A percentile compares a stretch with the other conserved stretches of the same genome.
Conservation (phyloP, 768 basidiomycete species). For the Coprinellus micaceus region DNA sequence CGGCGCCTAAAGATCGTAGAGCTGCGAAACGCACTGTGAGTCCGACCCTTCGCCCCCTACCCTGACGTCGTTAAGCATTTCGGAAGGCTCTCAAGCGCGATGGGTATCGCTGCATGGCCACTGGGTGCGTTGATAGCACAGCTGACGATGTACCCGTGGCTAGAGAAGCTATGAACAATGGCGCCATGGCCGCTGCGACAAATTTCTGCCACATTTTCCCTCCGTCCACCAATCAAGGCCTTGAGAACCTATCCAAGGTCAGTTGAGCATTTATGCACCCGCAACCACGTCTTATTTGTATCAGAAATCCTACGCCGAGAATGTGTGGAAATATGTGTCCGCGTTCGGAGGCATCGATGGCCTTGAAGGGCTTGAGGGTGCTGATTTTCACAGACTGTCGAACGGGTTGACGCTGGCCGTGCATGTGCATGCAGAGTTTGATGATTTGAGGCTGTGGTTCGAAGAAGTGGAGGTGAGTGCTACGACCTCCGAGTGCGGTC, state of each 20-base stretch:
- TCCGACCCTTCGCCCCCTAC: neutral
- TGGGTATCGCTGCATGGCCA: constrained; percentile 2
- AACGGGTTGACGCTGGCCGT: neutral
- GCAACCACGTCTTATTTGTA: neutral
- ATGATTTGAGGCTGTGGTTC: neutral
- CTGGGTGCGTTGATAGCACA: neutral
- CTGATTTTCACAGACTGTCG: neutral
- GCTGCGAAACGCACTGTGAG: constrained; percentile 12
- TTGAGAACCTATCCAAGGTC: neutral
- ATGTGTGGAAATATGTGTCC: neutral
- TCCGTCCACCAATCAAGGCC: constrained; percentile 1
- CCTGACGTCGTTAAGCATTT: neutral
- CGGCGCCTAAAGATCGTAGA: constrained; percentile 1
- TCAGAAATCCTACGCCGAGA: neutral
- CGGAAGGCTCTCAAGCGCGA: constrained; percentile 12
- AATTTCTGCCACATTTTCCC: constrained; percentile 12
- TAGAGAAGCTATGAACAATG: neutral
- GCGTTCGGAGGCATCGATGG: neutral
- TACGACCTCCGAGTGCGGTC: neutral
- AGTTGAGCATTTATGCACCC: neutral
- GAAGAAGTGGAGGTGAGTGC: neutral
- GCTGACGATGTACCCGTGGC: neutral
- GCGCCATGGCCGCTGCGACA: neutral
- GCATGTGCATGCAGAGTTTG: neutral
- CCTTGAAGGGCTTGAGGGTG: neutral